Percentiles rank a stretch among this genome's conserved stretches.
These are phyloP conservation scores for Theileria equi DNA, from an alignment of 169 alveolate species.

Conservation along the genomic window DNA sequence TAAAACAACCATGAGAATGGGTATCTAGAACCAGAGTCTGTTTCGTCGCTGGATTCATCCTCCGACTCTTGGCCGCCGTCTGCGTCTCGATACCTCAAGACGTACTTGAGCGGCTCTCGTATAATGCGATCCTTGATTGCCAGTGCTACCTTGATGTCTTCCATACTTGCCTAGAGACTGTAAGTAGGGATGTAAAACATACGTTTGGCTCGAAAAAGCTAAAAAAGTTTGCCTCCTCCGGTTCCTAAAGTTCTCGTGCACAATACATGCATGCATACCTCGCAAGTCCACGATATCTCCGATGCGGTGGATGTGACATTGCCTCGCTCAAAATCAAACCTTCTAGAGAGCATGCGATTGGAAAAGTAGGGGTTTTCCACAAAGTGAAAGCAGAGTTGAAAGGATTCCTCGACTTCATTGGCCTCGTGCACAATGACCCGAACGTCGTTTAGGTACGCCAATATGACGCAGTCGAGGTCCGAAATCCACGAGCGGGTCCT, in stretches of 20 bases:
- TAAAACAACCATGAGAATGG: slow-evolving; percentile 63
- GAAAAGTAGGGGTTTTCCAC: slow-evolving; percentile 58
- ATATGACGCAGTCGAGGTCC: slow-evolving; percentile 24
- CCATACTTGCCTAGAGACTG: not conserved
- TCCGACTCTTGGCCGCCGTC: not conserved
- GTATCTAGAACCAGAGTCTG: slow-evolving; percentile 33
- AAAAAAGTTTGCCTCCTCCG: slow-evolving; percentile 3
- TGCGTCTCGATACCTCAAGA: slow-evolving; percentile 19
- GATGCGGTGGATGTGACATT: slow-evolving; percentile 24
- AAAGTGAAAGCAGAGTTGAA: slow-evolving; percentile 42
- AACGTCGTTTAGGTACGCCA: slow-evolving; percentile 41
- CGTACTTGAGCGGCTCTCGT: slow-evolving; percentile 59
- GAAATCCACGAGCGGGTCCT: slow-evolving; percentile 28
- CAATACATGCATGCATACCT: not conserved
- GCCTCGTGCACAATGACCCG: slow-evolving; percentile 20
- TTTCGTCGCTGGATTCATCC: slow-evolving; percentile 12
- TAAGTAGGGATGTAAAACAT: not conserved
- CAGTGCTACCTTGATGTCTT: slow-evolving; percentile 44
- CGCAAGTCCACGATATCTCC: slow-evolving; percentile 22
- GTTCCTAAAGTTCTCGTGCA: not conserved
- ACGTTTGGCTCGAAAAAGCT: slow-evolving; percentile 40
- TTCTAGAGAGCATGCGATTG: slow-evolving; percentile 23
- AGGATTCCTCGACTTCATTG: slow-evolving; percentile 28
- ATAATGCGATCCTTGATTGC: slow-evolving; percentile 36
- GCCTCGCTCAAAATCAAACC: slow-evolving; percentile 1